Evolutionary conservation across 148 eudicot species (phyloP), one percentile per base, ranked within the genome.

Genomic region (Oxyria digyna): DNA sequence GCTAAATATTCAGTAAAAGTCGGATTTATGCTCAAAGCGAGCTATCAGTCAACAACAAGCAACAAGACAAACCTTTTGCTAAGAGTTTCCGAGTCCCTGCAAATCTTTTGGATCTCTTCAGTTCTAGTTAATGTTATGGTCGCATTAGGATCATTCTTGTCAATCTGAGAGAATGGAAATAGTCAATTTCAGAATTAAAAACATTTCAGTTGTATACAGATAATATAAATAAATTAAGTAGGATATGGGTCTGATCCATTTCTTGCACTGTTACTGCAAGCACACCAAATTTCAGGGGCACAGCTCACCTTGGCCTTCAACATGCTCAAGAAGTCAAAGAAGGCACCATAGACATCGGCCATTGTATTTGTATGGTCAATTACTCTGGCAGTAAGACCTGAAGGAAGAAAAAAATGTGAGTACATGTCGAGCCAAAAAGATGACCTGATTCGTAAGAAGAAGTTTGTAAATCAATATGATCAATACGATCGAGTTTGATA

Each of bases 261-360:
- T 4, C 6, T 46, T 23, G 9, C 8, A 23, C 20, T 9, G 8
- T 20, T 50, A 27, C 8, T n/a, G n/a, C n/a, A 57, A 26, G 52
- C 46, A 17, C 35, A 67, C 3, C 3, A 6, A 24, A 33, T n/a
- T n/a, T n/a, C n/a, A n/a, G n/a, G n/a, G n/a, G n/a, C n/a, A n/a
- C n/a, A n/a, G 62, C 57, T 1, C 77, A 83, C 90, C 98, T 92
- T 92, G 49, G 84, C 81, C 73, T 87, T 85, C 67, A 89, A 69
- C 85, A 92, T 83, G 46, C 80, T 75, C 27, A 89, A 82, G 69
- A 92, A 92, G 76, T 89, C 96, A 23, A 69, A 92, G 79, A 87
- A 87, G 67, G 89, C 93, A 15, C 93, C 94, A 73, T 87, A 89
- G 43, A 92, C 96, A 77, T 92, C 96, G 35, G 87, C 68, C 84